These are phyloP conservation scores for Pseudopediastrum boryanum DNA, from an alignment of 139 green algal genomes.

Conservation along the genomic window DNA sequence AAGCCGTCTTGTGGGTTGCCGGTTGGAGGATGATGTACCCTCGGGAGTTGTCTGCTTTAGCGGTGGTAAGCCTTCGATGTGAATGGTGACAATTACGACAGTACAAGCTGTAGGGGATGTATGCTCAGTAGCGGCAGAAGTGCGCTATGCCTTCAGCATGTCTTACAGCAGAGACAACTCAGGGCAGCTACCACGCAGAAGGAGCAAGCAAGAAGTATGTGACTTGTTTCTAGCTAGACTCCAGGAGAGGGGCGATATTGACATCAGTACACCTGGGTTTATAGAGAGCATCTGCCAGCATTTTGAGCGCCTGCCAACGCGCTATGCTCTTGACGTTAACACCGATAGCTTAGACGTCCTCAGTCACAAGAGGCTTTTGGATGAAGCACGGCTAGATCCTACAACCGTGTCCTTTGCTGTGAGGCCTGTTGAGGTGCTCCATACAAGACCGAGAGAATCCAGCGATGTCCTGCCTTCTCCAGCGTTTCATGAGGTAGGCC, in stretches of 20 bases:
- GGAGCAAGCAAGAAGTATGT: too few relatives aligned
- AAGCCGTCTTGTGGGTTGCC: too few relatives aligned
- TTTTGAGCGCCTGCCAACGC: constrained; percentile 82
- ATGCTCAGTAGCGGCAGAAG: too few relatives aligned
- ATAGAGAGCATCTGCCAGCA: constrained; percentile 76
- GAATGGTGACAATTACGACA: too few relatives aligned
- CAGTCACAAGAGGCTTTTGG: constrained; percentile 91
- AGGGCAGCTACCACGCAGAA: too few relatives aligned
- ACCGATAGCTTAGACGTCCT: constrained; percentile 89
- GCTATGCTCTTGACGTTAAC: constrained; percentile 93
- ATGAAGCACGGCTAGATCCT: constrained; percentile 80
- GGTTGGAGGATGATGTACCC: too few relatives aligned
- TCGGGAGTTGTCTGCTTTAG: too few relatives aligned
- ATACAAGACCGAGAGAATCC: constrained; percentile 15
- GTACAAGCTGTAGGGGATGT: too few relatives aligned
- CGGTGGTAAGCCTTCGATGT: too few relatives aligned
- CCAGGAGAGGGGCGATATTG: constrained; percentile 59
- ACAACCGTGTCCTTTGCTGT: constrained; percentile 87
- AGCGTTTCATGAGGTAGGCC: constrained; percentile 34
- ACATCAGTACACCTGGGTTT: constrained; percentile 65
- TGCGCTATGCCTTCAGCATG: too few relatives aligned
- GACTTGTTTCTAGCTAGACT: constrained; percentile 74
- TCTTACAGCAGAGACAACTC: too few relatives aligned
- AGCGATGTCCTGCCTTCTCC: constrained; percentile 30
- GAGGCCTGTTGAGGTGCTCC: constrained; percentile 79